Evolutionary conservation across 495 filamentous ascomycete genomes (phyloP).

Genomic region (Xylaria grammica): DNA sequence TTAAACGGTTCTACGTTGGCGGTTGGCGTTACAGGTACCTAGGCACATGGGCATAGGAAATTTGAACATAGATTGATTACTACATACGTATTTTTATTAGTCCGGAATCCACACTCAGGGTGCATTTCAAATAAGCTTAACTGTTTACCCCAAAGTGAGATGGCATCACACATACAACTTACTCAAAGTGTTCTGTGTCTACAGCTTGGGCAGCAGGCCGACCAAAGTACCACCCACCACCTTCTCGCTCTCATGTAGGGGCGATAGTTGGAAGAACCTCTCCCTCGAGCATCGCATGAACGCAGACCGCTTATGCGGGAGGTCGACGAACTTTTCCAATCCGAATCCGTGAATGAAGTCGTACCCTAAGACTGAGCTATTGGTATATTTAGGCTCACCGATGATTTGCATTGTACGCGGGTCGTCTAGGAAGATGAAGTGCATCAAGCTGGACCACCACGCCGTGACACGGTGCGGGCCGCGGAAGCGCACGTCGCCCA

Average conservation of each 20-base stretch:
- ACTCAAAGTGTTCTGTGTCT: slow-evolving; percentile 1
- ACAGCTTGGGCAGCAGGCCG: slow-evolving; percentile 54
- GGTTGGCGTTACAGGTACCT: slow-evolving; percentile 1
- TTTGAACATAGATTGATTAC: neutral
- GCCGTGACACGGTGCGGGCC: slow-evolving; percentile 69
- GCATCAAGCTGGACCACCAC: slow-evolving; percentile 72
- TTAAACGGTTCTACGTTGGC: neutral
- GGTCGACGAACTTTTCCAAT: slow-evolving; percentile 68
- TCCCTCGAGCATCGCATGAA: slow-evolving; percentile 64
- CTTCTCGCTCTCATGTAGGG: slow-evolving; percentile 58
- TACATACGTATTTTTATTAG: neutral
- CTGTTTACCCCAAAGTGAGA: too few relatives aligned
- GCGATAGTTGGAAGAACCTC: slow-evolving; percentile 71
- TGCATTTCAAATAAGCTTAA: slow-evolving; percentile 6
- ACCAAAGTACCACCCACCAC: slow-evolving; percentile 51
- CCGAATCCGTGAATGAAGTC: slow-evolving; percentile 69
- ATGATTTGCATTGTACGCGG: slow-evolving; percentile 66
- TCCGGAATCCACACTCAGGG: neutral
- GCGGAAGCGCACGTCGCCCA: slow-evolving; percentile 66
- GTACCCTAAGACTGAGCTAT: slow-evolving; percentile 65
- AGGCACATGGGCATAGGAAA: neutral
- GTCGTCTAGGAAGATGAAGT: slow-evolving; percentile 74
- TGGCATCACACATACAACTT: neutral
- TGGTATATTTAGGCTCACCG: slow-evolving; percentile 68
- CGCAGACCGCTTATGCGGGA: slow-evolving; percentile 70